A percentile compares a stretch with the other conserved stretches of the same genome.
Conservation (phyloP, 1,284 basidiomycete genomes). For the Paramarasmius palmivorus region DNA sequence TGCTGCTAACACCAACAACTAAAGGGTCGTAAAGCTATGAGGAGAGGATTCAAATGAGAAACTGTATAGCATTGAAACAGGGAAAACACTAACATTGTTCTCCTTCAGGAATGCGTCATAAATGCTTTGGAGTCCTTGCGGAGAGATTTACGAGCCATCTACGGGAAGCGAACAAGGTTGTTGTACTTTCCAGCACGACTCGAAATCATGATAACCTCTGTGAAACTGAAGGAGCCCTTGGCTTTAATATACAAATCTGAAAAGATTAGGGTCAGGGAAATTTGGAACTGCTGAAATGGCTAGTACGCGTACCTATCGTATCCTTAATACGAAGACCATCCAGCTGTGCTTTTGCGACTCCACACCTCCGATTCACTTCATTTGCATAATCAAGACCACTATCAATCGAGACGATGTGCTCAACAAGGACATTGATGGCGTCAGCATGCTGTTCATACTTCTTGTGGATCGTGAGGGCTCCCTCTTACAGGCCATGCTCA, state of each 20-base stretch:
- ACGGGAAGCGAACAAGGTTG: conserved; percentile 95
- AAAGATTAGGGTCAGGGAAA: conserved; percentile 1
- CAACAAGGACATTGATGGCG: conserved; percentile 97
- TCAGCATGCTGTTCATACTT: conserved; percentile 93
- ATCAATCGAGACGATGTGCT: conserved; percentile 97
- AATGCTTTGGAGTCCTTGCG: no score
- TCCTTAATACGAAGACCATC: conserved; percentile 99
- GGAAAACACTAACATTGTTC: conserved; percentile 75
- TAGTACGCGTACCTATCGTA: conserved; percentile 85
- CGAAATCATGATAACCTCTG: conserved; percentile 96
- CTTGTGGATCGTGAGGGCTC: conserved; percentile 95
- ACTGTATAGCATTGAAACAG: background rate
- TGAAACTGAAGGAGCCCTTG: conserved; percentile 93
- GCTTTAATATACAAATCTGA: conserved; percentile 99
- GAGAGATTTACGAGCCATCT: conserved; percentile 99
- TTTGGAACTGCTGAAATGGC: conserved; percentile 3
- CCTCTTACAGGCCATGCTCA: conserved; percentile 95
- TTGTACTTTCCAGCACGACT: conserved; percentile 97
- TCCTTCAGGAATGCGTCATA: conserved; percentile 97
- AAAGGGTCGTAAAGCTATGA: conserved; percentile 89
- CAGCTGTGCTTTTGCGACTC: conserved; percentile 98
- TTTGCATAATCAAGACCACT: conserved; percentile 95
- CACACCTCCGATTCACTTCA: conserved; percentile 98
- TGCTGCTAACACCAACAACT: no score
- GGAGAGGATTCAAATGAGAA: conserved; percentile 5